These are phyloP conservation scores for Perkinsus chesapeaki DNA, from an alignment of 169 alveolate species.

Conservation along the genomic window DNA sequence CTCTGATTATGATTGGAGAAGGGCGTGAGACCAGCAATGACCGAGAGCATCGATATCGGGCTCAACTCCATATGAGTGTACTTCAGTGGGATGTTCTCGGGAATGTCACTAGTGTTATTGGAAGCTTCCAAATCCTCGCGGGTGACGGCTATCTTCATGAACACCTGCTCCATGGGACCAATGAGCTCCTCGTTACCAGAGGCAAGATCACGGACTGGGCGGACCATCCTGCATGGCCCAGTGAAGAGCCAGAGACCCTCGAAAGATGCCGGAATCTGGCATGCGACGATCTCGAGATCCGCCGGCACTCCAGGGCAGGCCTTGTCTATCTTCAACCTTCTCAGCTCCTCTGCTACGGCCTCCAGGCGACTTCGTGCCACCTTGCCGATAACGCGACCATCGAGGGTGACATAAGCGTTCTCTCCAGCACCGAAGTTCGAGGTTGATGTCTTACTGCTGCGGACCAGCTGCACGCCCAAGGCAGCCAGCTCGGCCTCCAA, in stretches of 20 bases:
- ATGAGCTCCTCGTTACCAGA: slow-evolving; percentile 85
- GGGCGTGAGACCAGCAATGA: slow-evolving; percentile 94
- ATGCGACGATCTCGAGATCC: neutral
- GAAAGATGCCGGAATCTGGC: slow-evolving; percentile 53
- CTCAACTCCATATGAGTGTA: slow-evolving; percentile 91
- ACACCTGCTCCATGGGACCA: slow-evolving; percentile 91
- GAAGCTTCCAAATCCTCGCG: slow-evolving; percentile 18
- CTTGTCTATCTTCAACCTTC: slow-evolving; percentile 25
- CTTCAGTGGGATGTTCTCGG: slow-evolving; percentile 53
- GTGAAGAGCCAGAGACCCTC: slow-evolving; percentile 88
- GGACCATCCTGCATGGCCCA: slow-evolving; percentile 90
- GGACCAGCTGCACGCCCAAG: neutral
- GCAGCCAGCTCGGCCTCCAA: neutral
- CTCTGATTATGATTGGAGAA: slow-evolving; percentile 97
- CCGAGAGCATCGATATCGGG: slow-evolving; percentile 88
- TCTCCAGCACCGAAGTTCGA: neutral
- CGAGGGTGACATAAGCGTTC: neutral
- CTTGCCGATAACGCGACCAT: neutral
- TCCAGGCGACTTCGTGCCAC: neutral
- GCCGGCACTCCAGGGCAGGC: slow-evolving; percentile 12
- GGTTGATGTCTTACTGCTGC: neutral
- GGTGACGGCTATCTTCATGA: slow-evolving; percentile 31
- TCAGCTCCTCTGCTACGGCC: slow-evolving; percentile 19
- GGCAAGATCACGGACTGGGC: slow-evolving; percentile 88
- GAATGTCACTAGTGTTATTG: neutral